These are phyloP conservation scores for Aureobasidium sp. DNA, from an alignment of 2,329 filamentous ascomycete genomes.

Conservation along the genomic window DNA sequence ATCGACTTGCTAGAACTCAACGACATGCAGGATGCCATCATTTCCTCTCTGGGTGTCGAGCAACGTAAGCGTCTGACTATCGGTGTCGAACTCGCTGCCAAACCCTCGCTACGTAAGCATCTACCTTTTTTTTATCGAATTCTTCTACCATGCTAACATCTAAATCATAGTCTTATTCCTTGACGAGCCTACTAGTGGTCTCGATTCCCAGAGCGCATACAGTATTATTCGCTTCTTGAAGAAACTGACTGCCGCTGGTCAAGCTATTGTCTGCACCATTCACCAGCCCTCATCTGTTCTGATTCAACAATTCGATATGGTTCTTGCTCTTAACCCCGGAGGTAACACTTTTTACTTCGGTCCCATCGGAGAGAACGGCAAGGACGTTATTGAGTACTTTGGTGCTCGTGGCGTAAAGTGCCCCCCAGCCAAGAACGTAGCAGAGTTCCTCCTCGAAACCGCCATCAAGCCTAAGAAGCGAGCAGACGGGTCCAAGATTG, in stretches of 20 bases:
- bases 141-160: too few species aligned
- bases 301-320: constrained; percentile 67
- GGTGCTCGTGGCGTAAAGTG: constrained; percentile 58
- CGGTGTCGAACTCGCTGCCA: constrained; percentile 64
- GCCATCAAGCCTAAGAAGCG: constrained; percentile 51
- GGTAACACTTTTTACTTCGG: constrained; percentile 70
- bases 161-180: constrained; percentile 41
- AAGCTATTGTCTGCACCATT: constrained; percentile 68
- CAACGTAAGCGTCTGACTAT: constrained; percentile 67
- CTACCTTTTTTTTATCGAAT: too few species aligned
- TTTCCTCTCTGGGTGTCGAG: constrained; percentile 59
- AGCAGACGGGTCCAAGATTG: constrained; percentile 48
- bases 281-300: constrained; percentile 64
- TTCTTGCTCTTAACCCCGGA: constrained; percentile 60
- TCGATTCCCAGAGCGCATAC: constrained; percentile 63
- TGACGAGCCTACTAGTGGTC: constrained; percentile 64
- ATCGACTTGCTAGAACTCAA: constrained; percentile 58
- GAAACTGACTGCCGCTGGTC: constrained; percentile 59
- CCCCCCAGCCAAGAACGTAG: constrained; percentile 58
- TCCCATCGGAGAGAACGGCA: constrained; percentile 59
- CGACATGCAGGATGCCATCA: constrained; percentile 60
- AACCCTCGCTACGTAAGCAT: constrained; percentile 47
- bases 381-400: constrained; percentile 61
- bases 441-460: constrained; percentile 60
- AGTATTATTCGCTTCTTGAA: constrained; percentile 62